Evolutionary conservation across 805 yeast genomes (phyloP), one percentile per base, ranked within the genome.

Genomic region (Maudiozyma bulderi): DNA sequence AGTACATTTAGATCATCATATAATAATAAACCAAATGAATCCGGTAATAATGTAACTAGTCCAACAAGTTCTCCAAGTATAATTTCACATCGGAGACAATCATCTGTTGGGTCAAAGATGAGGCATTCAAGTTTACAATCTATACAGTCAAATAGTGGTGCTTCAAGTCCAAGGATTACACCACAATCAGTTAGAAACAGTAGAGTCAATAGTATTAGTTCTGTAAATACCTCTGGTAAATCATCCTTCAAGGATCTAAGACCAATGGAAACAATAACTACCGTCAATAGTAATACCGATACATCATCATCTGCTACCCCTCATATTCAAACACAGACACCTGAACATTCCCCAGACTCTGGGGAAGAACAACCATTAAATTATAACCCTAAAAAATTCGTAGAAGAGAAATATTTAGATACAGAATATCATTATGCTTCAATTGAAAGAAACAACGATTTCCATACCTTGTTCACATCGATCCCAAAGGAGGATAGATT

Each of bases 401-500:
- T 73, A 6, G 82, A 77, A 47, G 87, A 82, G 54, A 73, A 69
- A 51, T 83, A 69, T 57, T 66, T 74, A 34, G 80, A 75, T 51
- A 79, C 91, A 0, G 71, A 67, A 11, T 82, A 78, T 59, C 72
- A 81, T 47, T 85, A 73, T 59, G 88, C 96, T 1, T 69, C 81
- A 2, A 72, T 73, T 47, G 74, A 74, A 45, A 71, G 95, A 47
- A 76, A 89, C 59, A 69, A 73, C 5, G 95, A 86, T 38, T 93
- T 88, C 64, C 97, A 90, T 65, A 75, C 72, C 37, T 56, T 84
- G 1, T 93, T 93, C 71, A 73, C 81, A 49, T 73, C 80, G 9
- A 68, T 88, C 2, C 85, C 90, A 2, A 68, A 69, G 28, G 75
- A 79, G 43, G 97, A 91, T 58, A 71, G 84, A 47, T 68, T 91